These are phyloP conservation scores for Kregervanrija fluxuum DNA, from an alignment of 805 yeast species.

Conservation along the genomic window DNA sequence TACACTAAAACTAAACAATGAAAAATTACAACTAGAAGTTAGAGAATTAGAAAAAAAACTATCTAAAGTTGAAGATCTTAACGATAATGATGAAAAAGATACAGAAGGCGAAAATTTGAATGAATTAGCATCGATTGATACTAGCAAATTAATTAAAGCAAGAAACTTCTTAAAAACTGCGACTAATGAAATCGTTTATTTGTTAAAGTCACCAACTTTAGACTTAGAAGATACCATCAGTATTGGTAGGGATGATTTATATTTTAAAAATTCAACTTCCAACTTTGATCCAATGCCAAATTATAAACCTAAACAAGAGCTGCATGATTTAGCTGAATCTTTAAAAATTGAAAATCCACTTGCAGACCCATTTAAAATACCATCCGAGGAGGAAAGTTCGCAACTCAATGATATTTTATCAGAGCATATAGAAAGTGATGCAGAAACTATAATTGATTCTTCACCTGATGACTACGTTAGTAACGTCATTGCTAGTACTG, in stretches of 20 bases:
- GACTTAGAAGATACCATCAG: slow-evolving; percentile 25
- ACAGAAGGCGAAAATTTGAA: slow-evolving; percentile 5
- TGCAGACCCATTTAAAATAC: too few relatives aligned
- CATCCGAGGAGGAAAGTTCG: too few relatives aligned
- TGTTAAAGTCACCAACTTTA: slow-evolving; percentile 28
- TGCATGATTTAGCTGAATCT: neutral
- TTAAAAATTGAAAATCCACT: too few relatives aligned
- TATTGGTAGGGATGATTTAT: slow-evolving; percentile 10
- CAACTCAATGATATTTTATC: too few relatives aligned
- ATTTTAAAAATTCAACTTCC: neutral
- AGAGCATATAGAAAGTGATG: slow-evolving; percentile 13
- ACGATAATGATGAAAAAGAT: neutral
- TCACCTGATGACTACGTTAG: slow-evolving; percentile 3
- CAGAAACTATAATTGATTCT: slow-evolving; percentile 15
- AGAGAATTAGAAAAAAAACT: slow-evolving; percentile 30
- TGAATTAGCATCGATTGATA: slow-evolving; percentile 20
- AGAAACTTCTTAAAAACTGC: slow-evolving; percentile 28
- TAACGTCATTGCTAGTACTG: neutral
- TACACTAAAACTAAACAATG: slow-evolving; percentile 33
- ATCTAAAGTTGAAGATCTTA: neutral
- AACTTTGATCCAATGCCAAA: too few relatives aligned
- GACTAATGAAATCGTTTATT: slow-evolving; percentile 29
- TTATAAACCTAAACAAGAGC: slow-evolving; percentile 4
- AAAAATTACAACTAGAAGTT: slow-evolving; percentile 33
- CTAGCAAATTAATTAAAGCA: slow-evolving; percentile 25